Evolutionary conservation across 441 rosid genomes (phyloP), one percentile per base, ranked within the genome.

Genomic region (Pelargonium australe): DNA sequence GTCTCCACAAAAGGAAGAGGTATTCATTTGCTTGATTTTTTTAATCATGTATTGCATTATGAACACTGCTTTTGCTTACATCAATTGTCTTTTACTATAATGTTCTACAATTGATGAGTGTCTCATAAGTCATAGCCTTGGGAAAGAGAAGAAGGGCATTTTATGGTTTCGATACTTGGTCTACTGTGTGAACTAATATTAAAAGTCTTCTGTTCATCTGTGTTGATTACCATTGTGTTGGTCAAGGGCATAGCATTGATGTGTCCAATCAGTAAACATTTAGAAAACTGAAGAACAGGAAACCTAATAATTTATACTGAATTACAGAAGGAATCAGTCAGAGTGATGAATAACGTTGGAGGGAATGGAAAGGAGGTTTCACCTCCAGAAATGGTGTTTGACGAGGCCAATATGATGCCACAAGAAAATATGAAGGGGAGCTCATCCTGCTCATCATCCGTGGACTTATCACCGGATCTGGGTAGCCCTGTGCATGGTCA

Each of bases 1-100:
- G 58, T 80, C 82, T 76, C 76, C 85, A 31, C 85, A 64, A 70
- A 72, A 72, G 72, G 80, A 72, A 74, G 84, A 83, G 88, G 97
- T 86, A 71, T 51, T 44, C 34, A 12, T 66, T 65, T 73, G 57
- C 41, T 58, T 19, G 5, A 64, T 55, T 69, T 76, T 40, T 71
- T 4, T 5, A 51, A 4, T 62, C 40, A 23, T 57, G 19, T 47
- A 45, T 68, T 16, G 51, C 16, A 12, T 53, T 53, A 7, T n/a
- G 17, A 53, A 13, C 14, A 13, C 10, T 74, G 37, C 19, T 61
- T 64, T 77, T 47, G 13, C 2, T 20, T 49, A 5, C 16, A 25
- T 53, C 65, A 72, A 70, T 65, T 67, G 67, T 72, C 44, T 69
- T 34, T 7, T 40, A 40, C 16, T 44, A 34, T 68, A 14, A 16